phyloP scores from a whole-genome alignment of 345 rosid genomes.

The Euphorbia lathyris region DNA sequence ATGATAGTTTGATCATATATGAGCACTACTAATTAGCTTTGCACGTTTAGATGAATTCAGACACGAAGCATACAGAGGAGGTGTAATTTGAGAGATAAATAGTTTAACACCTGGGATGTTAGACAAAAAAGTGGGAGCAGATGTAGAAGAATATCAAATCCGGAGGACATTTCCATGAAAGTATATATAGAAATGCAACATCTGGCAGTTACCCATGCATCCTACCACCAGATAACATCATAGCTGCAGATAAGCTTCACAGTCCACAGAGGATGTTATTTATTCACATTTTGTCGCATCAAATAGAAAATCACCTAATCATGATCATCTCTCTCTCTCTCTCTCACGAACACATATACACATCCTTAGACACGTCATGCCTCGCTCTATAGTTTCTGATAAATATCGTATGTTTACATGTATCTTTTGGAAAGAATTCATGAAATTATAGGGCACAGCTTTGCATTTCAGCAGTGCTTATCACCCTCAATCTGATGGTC shows the following conservation, averaged over 20 bases:
- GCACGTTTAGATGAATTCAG: not conserved
- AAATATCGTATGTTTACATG: too few relatives aligned
- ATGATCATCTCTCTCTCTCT: too few relatives aligned
- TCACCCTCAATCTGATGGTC: too few relatives aligned
- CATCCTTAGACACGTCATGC: too few relatives aligned
- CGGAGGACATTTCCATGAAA: not conserved
- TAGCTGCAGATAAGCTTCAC: not conserved
- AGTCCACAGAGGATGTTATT: not conserved
- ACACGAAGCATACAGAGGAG: not conserved
- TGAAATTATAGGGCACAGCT: too few relatives aligned
- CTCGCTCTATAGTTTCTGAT: too few relatives aligned
- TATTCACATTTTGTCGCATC: too few relatives aligned
- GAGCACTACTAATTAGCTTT: not conserved
- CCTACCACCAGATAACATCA: not conserved
- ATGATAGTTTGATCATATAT: not conserved
- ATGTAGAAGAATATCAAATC: not conserved
- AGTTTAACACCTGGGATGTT: not conserved
- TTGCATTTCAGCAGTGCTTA: too few relatives aligned
- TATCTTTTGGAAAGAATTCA: too few relatives aligned
- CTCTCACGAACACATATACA: not conserved
- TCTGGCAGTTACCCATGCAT: not conserved
- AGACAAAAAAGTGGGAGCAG: not conserved
- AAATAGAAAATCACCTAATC: too few relatives aligned
- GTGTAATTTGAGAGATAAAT: not conserved
- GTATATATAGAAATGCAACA: not conserved